Percentiles rank a stretch among this genome's conserved stretches.
Evolutionary conservation across 306 rosid genomes (phyloP).

Genomic region (Vachellia pachyceras): DNA sequence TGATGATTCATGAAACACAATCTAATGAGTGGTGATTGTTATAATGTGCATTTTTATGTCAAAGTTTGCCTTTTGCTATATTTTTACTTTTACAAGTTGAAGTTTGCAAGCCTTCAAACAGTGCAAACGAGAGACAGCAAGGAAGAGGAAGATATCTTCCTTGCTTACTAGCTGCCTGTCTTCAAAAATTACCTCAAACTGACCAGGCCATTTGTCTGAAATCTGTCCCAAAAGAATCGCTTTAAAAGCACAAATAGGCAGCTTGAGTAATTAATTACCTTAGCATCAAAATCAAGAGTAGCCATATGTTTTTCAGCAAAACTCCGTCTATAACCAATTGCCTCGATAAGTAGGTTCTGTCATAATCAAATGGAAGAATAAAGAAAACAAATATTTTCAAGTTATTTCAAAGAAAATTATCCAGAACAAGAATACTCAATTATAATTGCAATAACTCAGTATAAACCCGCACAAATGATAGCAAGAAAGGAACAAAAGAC

Average conservation of each 20-base stretch:
- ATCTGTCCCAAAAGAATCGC: slow-evolving; percentile 3
- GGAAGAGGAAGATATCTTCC: slow-evolving; percentile 2
- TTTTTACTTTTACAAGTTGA: neutral
- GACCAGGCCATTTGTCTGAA: neutral
- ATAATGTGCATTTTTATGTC: neutral
- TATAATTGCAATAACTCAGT: slow-evolving; percentile 7
- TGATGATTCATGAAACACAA: neutral
- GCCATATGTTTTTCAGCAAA: slow-evolving; percentile 67
- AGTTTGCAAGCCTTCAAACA: neutral
- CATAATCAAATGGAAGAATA: slow-evolving; percentile 28
- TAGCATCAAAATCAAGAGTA: slow-evolving; percentile 70
- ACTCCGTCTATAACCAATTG: slow-evolving; percentile 54
- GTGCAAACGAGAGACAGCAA: neutral
- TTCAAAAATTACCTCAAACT: neutral
- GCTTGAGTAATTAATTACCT: slow-evolving; percentile 61
- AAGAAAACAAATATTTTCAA: slow-evolving; percentile 22
- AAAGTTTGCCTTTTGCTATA: neutral
- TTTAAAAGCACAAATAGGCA: neutral
- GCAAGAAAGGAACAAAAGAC: slow-evolving; percentile 25
- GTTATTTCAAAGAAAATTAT: neutral
- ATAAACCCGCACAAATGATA: slow-evolving; percentile 25
- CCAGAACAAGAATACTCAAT: slow-evolving; percentile 6
- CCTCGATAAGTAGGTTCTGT: slow-evolving; percentile 77
- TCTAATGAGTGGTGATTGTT: neutral
- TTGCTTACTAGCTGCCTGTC: neutral